phyloP scores from a whole-genome alignment of 345 rosid genomes.

The Mallotus nudiflorus region DNA sequence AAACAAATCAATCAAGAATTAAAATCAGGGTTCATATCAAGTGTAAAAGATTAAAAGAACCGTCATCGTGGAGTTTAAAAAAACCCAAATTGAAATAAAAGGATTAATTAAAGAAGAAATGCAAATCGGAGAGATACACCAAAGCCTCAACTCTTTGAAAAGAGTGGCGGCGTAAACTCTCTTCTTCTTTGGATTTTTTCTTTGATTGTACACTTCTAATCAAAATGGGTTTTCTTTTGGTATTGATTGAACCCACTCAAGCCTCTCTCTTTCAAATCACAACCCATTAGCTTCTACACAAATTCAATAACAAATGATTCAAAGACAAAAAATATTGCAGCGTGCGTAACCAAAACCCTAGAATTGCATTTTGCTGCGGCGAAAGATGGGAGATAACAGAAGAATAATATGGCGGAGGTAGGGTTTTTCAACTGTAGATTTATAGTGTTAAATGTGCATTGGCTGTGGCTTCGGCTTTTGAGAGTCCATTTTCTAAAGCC shows the following conservation, averaged over 20 bases:
- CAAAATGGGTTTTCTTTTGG: constrained; percentile 5
- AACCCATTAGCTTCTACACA: no score
- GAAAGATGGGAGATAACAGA: neutral
- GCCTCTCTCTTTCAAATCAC: constrained; percentile 66
- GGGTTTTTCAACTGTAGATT: rapidly evolving
- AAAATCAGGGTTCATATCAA: constrained; percentile 54
- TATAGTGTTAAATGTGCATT: neutral
- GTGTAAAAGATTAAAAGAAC: constrained; percentile 36
- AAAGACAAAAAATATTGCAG: neutral
- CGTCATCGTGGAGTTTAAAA: constrained; percentile 26
- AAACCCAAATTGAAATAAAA: constrained; percentile 25
- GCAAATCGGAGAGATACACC: constrained; percentile 26
- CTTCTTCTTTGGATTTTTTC: constrained; percentile 5
- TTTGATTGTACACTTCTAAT: constrained; percentile 4
- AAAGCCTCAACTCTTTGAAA: constrained; percentile 15
- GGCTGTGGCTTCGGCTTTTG: no score
- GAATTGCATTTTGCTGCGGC: neutral
- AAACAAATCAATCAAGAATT: neutral
- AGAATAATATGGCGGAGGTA: no score
- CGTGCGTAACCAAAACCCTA: neutral
- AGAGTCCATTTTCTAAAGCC: neutral
- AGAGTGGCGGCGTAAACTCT: constrained; percentile 27
- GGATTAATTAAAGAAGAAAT: neutral
- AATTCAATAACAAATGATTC: no score
- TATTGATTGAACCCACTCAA: constrained; percentile 37